Conservation (phyloP, 2,329 filamentous ascomycete species). For the Trichoderma koningiopsis region DNA sequence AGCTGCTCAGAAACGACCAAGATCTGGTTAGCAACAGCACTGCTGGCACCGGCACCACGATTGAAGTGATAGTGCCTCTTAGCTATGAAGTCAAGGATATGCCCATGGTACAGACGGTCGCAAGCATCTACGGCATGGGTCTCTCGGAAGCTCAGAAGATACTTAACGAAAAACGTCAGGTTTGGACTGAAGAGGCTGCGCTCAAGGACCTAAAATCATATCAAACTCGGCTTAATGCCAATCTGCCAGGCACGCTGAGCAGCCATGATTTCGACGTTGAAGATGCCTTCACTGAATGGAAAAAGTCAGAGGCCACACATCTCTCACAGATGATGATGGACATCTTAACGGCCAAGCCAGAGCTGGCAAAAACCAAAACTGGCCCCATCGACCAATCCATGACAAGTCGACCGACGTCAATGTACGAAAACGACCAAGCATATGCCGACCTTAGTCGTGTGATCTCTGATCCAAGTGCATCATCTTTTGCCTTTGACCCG, state of each 20-base stretch:
- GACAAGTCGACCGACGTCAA: slow-evolving; percentile 51
- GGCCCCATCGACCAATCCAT: slow-evolving; percentile 60
- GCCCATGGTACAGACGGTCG: slow-evolving; percentile 86
- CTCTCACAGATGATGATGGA: slow-evolving; percentile 92
- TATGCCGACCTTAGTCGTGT: slow-evolving; percentile 57
- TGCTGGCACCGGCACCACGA: slow-evolving; percentile 50
- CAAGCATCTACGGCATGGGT: slow-evolving; percentile 79
- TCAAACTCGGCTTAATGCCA: slow-evolving; percentile 82
- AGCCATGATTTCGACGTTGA: slow-evolving; percentile 88
- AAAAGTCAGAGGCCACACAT: slow-evolving; percentile 82
- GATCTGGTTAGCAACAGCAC: slow-evolving; percentile 59
- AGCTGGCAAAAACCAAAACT: slow-evolving; percentile 76
- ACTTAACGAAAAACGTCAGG: slow-evolving; percentile 75
- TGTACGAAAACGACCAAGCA: slow-evolving; percentile 51
- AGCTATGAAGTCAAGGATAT: slow-evolving; percentile 97
- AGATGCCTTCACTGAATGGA: slow-evolving; percentile 87
- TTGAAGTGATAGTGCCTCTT: slow-evolving; percentile 81
- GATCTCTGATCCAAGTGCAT: slow-evolving; percentile 50
- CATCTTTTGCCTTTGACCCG: slow-evolving; percentile 59
- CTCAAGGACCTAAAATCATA: slow-evolving; percentile 91
- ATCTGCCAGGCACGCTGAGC: slow-evolving; percentile 74
- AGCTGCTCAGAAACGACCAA: slow-evolving; percentile 90
- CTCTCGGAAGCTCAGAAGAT: slow-evolving; percentile 82
- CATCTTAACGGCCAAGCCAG: slow-evolving; percentile 82
- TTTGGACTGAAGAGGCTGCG: slow-evolving; percentile 91